Evolutionary conservation across 192 early-diverging fungal genomes (phyloP).

Genomic region (Umbelopsis isabellina): DNA sequence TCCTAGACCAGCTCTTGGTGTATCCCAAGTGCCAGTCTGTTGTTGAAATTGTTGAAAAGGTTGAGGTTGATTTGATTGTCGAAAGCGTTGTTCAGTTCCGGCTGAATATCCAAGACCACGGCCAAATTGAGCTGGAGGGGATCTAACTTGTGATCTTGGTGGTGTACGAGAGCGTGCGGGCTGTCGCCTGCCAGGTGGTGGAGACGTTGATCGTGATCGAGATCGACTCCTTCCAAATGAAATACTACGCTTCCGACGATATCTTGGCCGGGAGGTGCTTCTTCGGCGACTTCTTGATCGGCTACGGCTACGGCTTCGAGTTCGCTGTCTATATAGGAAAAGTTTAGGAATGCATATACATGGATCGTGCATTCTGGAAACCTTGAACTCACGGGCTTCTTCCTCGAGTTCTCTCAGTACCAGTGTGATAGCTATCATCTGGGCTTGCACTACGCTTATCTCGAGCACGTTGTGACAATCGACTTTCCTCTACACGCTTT

Average conservation of each 20-base stretch:
- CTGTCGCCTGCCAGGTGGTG: background rate
- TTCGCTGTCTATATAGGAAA: background rate
- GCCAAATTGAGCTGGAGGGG: background rate
- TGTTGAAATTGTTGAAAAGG: background rate
- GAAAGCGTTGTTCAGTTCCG: background rate
- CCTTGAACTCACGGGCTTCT: background rate
- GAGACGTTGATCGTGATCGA: background rate
- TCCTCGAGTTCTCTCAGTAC: background rate
- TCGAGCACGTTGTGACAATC: background rate
- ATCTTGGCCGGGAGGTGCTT: background rate
- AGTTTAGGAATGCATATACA: background rate
- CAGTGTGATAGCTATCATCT: background rate
- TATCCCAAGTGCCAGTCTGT: background rate
- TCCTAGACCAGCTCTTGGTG: slow-evolving; percentile 12
- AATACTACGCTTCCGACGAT: background rate
- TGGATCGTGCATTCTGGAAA: too few relatives aligned
- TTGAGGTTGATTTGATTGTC: background rate
- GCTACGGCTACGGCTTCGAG: slow-evolving; percentile 6
- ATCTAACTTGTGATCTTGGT: background rate
- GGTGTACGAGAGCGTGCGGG: background rate
- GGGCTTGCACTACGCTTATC: slow-evolving; percentile 2
- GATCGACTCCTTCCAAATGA: background rate
- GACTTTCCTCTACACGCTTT: slow-evolving; percentile 1
- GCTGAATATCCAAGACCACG: background rate
- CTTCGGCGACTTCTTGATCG: background rate